These are phyloP conservation scores for Rhodotorula diobovata DNA, from an alignment of 768 basidiomycete genomes.

Conservation along the genomic window DNA sequence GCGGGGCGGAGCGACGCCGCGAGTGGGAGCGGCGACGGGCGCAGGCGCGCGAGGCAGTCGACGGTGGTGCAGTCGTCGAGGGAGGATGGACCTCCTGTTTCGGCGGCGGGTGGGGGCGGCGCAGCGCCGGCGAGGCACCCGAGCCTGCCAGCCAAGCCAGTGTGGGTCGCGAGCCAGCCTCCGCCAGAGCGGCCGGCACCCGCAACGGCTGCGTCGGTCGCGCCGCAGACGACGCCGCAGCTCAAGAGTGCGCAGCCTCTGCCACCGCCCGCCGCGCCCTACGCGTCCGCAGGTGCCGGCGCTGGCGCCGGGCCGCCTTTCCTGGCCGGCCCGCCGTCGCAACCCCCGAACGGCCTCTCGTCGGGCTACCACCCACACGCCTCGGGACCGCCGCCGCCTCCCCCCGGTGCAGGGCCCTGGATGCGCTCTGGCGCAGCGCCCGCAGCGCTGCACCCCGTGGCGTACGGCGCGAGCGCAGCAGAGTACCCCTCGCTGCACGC, in stretches of 20 bases:
- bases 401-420: not conserved
- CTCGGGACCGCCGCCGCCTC: not conserved
- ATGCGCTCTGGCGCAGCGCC: not conserved
- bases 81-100: not conserved
- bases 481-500: not conserved
- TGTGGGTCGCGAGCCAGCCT: conserved; percentile 17
- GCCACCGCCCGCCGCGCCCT: not conserved
- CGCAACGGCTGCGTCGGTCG: not conserved
- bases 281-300: too few species aligned
- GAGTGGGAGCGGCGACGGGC: not conserved
- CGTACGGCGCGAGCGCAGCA: not conserved
- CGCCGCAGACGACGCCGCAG: not conserved
- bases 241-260: not conserved
- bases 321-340: too few species aligned
- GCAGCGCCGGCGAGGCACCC: conserved; percentile 5
- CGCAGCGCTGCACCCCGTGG: not conserved
- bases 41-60: conserved; percentile 9
- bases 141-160: conserved; percentile 32
- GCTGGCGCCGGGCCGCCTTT: not conserved
- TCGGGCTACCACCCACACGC: not conserved
- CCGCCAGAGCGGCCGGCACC: not conserved
- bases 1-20: not conserved
- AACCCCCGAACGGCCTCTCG: not conserved
- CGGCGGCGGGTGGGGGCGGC: not conserved
- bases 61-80: conserved; percentile 2